A percentile compares a stretch with the other conserved stretches of the same genome.
phyloP scores from a whole-genome alignment of 139 green algal genomes.

The Nannochloris sp. region DNA sequence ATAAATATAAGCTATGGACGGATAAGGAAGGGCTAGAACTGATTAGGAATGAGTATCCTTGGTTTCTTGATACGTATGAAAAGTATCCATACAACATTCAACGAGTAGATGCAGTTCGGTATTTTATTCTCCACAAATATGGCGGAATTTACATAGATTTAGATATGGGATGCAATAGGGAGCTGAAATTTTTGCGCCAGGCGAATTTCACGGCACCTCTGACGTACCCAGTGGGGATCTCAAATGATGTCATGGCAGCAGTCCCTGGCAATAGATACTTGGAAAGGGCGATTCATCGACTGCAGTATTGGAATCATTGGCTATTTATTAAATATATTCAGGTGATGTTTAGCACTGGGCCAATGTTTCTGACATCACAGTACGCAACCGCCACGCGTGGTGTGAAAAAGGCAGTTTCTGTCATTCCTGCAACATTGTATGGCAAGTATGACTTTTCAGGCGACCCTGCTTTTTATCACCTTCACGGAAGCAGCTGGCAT shows the following conservation, averaged over 20 bases:
- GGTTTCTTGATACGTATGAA: conserved; percentile 35
- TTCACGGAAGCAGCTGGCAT: conserved; percentile 45
- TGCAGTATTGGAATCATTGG: conserved; percentile 34
- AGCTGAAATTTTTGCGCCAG: conserved; percentile 32
- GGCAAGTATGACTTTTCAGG: conserved; percentile 38
- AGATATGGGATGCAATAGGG: conserved; percentile 33
- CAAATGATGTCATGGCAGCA: conserved; percentile 42
- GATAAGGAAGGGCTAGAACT: conserved; percentile 30
- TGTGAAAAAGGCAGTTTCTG: conserved; percentile 9
- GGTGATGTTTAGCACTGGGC: conserved; percentile 51
- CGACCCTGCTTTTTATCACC: conserved; percentile 28
- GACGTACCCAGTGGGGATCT: conserved; percentile 41
- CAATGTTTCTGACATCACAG: conserved; percentile 46
- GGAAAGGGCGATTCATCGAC: background rate
- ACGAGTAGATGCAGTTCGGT: conserved; percentile 40
- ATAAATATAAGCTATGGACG: conserved; percentile 41
- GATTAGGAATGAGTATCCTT: conserved; percentile 33
- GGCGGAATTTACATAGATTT: conserved; percentile 50
- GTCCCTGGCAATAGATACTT: conserved; percentile 20
- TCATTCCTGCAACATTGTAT: conserved; percentile 32
- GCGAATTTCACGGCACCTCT: conserved; percentile 35
- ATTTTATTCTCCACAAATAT: conserved; percentile 36
- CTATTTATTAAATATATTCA: conserved; percentile 44
- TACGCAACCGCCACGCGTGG: conserved; percentile 4
- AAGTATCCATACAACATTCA: conserved; percentile 42